Conservation (phyloP, 345 rosid genomes). For the Boechera retrofracta region DNA sequence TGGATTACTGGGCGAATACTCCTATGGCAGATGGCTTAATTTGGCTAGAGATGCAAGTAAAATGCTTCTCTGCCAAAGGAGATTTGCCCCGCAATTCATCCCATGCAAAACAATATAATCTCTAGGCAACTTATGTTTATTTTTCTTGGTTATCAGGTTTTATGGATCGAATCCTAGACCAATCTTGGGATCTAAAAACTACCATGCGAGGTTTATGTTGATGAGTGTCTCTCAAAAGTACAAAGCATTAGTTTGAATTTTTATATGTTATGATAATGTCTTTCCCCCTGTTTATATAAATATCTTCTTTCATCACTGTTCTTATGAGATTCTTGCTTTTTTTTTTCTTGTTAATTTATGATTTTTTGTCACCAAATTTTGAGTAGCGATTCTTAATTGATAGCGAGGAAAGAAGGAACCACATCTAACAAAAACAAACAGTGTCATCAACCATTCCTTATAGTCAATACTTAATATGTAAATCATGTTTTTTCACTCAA, state of each 20-base stretch:
- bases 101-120: slow-evolving; percentile 19
- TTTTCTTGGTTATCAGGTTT: neutral
- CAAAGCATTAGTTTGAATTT: neutral
- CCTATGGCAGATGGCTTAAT: slow-evolving; percentile 39
- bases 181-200: slow-evolving; percentile 4
- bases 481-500: neutral
- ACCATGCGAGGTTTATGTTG: neutral
- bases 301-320: neutral
- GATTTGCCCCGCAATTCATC: slow-evolving; percentile 45
- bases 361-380: too few species aligned
- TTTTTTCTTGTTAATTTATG: too few species aligned
- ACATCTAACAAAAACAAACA: too few species aligned
- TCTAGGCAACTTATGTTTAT: neutral
- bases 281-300: neutral
- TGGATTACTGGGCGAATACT: slow-evolving; percentile 41
- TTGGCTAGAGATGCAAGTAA: slow-evolving; percentile 20
- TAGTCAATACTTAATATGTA: too few species aligned
- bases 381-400: too few species aligned
- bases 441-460: too few species aligned
- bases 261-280: neutral
- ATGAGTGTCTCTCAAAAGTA: slow-evolving; percentile 4
- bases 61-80: slow-evolving; percentile 42
- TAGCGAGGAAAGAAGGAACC: too few species aligned
- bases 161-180: slow-evolving; percentile 8
- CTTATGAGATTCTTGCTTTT: too few species aligned